A percentile compares a stretch with the other conserved stretches of the same genome.
These are phyloP conservation scores for Neonectria faginata DNA, from an alignment of 2,329 filamentous ascomycete species.

Conservation along the genomic window DNA sequence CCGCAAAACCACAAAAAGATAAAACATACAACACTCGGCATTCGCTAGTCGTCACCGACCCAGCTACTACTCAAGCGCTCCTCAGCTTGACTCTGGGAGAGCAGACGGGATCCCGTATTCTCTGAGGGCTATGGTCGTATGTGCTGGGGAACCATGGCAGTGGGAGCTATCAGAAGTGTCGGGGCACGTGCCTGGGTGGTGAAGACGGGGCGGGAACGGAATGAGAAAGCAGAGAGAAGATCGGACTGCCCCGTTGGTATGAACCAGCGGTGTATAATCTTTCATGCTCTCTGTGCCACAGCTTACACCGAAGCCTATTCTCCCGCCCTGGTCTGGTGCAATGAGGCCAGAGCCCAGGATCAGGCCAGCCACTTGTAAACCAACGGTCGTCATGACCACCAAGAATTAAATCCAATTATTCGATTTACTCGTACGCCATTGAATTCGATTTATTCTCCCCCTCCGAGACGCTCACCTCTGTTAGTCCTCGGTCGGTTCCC, in stretches of 20 bases:
- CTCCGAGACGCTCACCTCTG: background rate
- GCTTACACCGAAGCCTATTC: background rate
- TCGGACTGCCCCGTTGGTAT: background rate
- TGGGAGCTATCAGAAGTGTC: background rate
- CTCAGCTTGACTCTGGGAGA: slow-evolving; percentile 25
- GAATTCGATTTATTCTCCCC: slow-evolving; percentile 3
- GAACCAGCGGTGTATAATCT: background rate
- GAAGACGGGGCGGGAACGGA: background rate
- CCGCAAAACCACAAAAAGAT: slow-evolving; percentile 2
- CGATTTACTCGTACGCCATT: slow-evolving; percentile 2
- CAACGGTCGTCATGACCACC: background rate
- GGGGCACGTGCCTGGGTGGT: no score
- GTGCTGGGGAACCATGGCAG: slow-evolving; percentile 1
- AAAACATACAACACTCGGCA: slow-evolving; percentile 26
- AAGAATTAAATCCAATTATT: background rate
- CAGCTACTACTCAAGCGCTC: slow-evolving; percentile 28
- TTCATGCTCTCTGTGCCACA: slow-evolving; percentile 5
- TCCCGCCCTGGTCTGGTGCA: slow-evolving; percentile 1
- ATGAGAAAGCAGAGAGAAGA: background rate
- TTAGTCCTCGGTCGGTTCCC: background rate
- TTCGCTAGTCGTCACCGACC: slow-evolving; percentile 30
- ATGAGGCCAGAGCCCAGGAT: slow-evolving; percentile 8
- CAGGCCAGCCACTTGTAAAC: background rate
- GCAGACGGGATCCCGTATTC: slow-evolving; percentile 24
- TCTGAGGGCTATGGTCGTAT: slow-evolving; percentile 28